Percentiles rank a stretch among this genome's conserved stretches.
Conservation (phyloP, 352 stramenopile genomes). For the Ophiocytium majus region DNA sequence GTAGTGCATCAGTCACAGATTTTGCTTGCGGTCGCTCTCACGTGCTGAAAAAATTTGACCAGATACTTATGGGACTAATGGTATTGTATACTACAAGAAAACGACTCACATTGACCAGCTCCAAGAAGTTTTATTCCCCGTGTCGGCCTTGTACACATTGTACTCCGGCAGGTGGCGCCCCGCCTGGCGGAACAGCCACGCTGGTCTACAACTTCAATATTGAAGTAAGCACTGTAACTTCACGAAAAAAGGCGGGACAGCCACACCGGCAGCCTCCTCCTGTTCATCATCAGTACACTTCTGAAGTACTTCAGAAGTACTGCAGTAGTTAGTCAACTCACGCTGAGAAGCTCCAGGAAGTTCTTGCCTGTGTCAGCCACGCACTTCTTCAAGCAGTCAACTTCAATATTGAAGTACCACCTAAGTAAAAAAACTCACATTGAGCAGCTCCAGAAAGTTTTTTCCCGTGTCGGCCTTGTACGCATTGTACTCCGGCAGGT, state of each 20-base stretch:
- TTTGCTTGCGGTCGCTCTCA: too few relatives aligned
- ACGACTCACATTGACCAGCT: conserved; percentile 63
- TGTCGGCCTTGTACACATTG: conserved; percentile 68
- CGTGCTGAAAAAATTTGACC: too few relatives aligned
- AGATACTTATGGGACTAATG: too few relatives aligned
- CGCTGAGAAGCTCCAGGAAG: conserved; percentile 71
- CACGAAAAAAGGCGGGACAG: too few relatives aligned
- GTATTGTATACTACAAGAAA: too few relatives aligned
- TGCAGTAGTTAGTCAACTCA: too few relatives aligned
- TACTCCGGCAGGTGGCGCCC: conserved; percentile 82
- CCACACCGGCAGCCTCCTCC: too few relatives aligned
- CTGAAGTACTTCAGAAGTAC: too few relatives aligned
- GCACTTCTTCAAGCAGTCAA: too few relatives aligned
- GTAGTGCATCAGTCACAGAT: too few relatives aligned
- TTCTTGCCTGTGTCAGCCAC: conserved; percentile 67
- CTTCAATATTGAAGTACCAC: too few relatives aligned
- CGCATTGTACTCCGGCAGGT: conserved; percentile 71
- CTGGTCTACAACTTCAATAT: conserved; percentile 80
- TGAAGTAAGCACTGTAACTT: too few relatives aligned
- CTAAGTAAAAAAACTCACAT: conserved; percentile 31
- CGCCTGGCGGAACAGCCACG: conserved; percentile 97
- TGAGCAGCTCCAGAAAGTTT: conserved; percentile 73
- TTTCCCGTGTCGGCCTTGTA: conserved; percentile 69
- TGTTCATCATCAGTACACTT: not conserved
- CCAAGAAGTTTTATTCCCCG: conserved; percentile 69